phyloP scores from a whole-genome alignment of 2,329 filamentous ascomycete genomes.

The Thielaviopsis euricoi region DNA sequence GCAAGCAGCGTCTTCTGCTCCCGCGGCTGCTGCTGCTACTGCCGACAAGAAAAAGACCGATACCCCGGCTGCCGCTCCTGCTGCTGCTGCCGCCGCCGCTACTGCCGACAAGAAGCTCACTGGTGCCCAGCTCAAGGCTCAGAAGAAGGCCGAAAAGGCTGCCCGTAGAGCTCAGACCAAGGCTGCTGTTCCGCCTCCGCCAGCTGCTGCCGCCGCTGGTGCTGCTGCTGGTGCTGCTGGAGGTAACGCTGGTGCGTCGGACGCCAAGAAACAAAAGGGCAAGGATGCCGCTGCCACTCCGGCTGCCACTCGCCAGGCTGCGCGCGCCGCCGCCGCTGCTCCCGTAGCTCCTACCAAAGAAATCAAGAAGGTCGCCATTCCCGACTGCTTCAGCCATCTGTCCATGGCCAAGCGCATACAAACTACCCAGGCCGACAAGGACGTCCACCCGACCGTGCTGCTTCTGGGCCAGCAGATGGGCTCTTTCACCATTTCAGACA shows the following conservation, averaged over 20 bases:
- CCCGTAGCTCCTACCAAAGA: slow-evolving; percentile 29
- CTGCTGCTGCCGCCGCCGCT: not conserved
- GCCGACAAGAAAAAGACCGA: not conserved
- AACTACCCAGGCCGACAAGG: slow-evolving; percentile 45
- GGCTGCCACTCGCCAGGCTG: slow-evolving; percentile 17
- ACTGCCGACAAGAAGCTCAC: slow-evolving; percentile 41
- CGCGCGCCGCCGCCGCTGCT: slow-evolving; percentile 21
- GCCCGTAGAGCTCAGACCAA: slow-evolving; percentile 63
- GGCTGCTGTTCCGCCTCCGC: slow-evolving; percentile 30
- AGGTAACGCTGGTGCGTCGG: slow-evolving; percentile 24
- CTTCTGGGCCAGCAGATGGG: slow-evolving; percentile 81
- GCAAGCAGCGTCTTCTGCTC: slow-evolving; percentile 1
- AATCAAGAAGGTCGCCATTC: slow-evolving; percentile 38
- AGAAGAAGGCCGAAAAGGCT: slow-evolving; percentile 80
- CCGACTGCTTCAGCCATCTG: slow-evolving; percentile 67
- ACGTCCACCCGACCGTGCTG: slow-evolving; percentile 75
- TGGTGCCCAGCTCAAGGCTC: slow-evolving; percentile 71
- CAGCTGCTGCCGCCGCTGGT: slow-evolving; percentile 17
- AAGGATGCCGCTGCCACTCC: slow-evolving; percentile 10
- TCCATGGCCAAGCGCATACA: slow-evolving; percentile 46
- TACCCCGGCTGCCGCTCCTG: not conserved
- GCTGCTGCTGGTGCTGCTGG: slow-evolving; percentile 20
- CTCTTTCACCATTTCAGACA: slow-evolving; percentile 75
- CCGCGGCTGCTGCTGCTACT: not conserved
- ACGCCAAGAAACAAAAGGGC: slow-evolving; percentile 23